Conservation (phyloP, 306 rosid species). For the Herpetospermum pedunculosum region DNA sequence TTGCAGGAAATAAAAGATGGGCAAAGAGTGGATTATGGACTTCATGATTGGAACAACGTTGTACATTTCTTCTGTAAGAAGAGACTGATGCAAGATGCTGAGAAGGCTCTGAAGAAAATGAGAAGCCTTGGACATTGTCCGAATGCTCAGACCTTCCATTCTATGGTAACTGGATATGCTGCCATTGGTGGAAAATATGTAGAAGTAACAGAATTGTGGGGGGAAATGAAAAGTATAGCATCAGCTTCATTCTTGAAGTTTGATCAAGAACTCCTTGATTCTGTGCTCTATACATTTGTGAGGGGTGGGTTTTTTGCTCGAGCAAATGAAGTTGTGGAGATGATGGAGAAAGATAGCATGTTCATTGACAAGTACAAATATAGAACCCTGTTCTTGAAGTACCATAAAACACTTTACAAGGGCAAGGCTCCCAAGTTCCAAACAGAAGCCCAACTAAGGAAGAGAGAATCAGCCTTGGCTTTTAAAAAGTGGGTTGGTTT, state of each 20-base stretch:
- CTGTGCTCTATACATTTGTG: conserved; percentile 75
- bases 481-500: conserved; percentile 83
- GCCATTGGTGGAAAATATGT: conserved; percentile 76
- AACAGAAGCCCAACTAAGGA: conserved; percentile 60
- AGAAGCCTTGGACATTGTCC: conserved; percentile 68
- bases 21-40: conserved; percentile 50
- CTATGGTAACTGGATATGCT: conserved; percentile 83
- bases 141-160: conserved; percentile 80
- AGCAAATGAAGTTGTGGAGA: conserved; percentile 72
- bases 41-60: conserved; percentile 87
- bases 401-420: conserved; percentile 73
- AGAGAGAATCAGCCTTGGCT: conserved; percentile 57
- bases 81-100: conserved; percentile 81
- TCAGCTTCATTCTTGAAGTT: conserved; percentile 58
- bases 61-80: conserved; percentile 73
- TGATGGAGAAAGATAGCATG: conserved; percentile 75
- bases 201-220: conserved; percentile 81
- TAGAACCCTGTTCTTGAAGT: conserved; percentile 69
- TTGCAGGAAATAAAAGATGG: conserved; percentile 80
- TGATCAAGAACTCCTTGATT: conserved; percentile 88
- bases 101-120: conserved; percentile 72
- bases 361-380: conserved; percentile 81
- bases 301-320: conserved; percentile 71
- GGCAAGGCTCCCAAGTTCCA: conserved; percentile 79
- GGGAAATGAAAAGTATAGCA: conserved; percentile 79